Conservation (phyloP, 2,329 filamentous ascomycete species). For the Drechslera avenae region DNA sequence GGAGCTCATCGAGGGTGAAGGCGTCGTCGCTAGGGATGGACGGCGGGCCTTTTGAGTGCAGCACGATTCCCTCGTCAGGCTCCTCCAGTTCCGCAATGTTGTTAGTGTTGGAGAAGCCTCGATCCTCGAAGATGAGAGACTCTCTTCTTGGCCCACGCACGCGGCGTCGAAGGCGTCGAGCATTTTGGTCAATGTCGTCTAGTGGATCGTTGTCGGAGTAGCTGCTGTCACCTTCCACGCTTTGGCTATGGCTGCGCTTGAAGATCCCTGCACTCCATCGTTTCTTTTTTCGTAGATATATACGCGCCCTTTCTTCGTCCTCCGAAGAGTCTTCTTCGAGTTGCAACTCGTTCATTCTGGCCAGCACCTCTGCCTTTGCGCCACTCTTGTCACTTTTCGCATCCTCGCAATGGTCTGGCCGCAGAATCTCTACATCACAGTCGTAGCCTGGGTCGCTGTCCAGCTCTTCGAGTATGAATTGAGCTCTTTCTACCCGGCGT, state of each 20-base stretch:
- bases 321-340: conserved; percentile 43
- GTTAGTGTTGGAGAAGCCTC: conserved; percentile 44
- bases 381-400: conserved; percentile 44
- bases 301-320: conserved; percentile 35
- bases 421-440: conserved; percentile 51
- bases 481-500: conserved; percentile 36
- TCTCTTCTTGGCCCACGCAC: conserved; percentile 44
- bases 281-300: conserved; percentile 47
- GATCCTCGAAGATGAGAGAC: conserved; percentile 48
- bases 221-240: conserved; percentile 52
- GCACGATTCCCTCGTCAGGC: conserved; percentile 39
- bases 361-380: conserved; percentile 39
- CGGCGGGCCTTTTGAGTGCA: conserved; percentile 41
- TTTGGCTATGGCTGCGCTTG: conserved; percentile 55
- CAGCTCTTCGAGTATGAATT: conserved; percentile 53
- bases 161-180: conserved; percentile 52
- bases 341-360: conserved; percentile 43
- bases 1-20: conserved; percentile 46
- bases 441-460: conserved; percentile 47
- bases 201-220: conserved; percentile 50
- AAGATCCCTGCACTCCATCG: conserved; percentile 50
- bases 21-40: conserved; percentile 48
- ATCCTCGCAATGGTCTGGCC: conserved; percentile 53
- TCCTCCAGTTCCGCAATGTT: conserved; percentile 48
- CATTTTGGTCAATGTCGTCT: conserved; percentile 46